A percentile compares a stretch with the other conserved stretches of the same genome.
phyloP scores from a whole-genome alignment of 768 basidiomycete species.

The Lactifluus piperatus region DNA sequence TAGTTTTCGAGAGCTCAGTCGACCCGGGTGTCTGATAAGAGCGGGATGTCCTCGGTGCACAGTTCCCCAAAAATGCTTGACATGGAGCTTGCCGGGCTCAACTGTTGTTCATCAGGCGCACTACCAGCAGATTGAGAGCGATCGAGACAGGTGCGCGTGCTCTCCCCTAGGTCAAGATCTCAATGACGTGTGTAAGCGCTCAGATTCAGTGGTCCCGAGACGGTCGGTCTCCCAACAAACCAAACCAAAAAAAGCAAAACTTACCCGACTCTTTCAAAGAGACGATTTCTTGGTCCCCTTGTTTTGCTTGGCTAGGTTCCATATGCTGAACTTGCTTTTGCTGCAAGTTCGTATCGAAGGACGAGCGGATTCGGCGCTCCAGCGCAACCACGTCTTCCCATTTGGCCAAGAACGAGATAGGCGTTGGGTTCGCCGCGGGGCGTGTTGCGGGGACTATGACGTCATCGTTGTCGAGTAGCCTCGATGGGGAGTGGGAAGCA shows the following conservation, averaged over 20 bases:
- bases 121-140: background rate
- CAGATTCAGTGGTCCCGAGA: background rate
- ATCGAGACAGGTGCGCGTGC: background rate
- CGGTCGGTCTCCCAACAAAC: background rate
- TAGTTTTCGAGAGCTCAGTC: background rate
- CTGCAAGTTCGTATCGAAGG: background rate
- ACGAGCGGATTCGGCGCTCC: slow-evolving; percentile 8
- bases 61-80: background rate
- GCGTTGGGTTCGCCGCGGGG: slow-evolving; percentile 1
- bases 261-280: background rate
- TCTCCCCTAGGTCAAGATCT: background rate
- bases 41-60: background rate
- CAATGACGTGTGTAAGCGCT: background rate
- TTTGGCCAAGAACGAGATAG: slow-evolving; percentile 13
- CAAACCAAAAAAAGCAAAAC: background rate
- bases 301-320: background rate
- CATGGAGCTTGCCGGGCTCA: background rate
- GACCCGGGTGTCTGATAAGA: background rate
- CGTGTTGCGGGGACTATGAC: no score
- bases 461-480: background rate
- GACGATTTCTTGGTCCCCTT: background rate
- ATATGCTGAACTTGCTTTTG: background rate
- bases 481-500: background rate
- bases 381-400: slow-evolving; percentile 13
- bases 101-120: background rate